A percentile compares a stretch with the other conserved stretches of the same genome.
Evolutionary conservation across 331 rosid species (phyloP).

Genomic region (Malus hybrid): DNA sequence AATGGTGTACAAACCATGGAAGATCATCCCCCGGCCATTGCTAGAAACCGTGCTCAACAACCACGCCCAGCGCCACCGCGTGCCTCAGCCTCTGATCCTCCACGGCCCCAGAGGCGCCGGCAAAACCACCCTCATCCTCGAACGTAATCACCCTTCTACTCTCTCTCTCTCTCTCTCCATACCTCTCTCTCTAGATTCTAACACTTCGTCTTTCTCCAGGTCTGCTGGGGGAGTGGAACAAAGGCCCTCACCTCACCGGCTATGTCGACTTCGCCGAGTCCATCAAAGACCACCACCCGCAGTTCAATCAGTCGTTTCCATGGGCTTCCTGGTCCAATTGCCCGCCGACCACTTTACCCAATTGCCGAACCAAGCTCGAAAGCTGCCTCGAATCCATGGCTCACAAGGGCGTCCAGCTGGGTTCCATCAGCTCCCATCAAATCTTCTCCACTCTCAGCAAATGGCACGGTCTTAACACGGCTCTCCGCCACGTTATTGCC

Average conservation of each 20-base stretch:
- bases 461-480: slow-evolving; percentile 55
- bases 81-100: slow-evolving; percentile 71
- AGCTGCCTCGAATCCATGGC: slow-evolving; percentile 78
- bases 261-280: slow-evolving; percentile 79
- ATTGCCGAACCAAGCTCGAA: slow-evolving; percentile 56
- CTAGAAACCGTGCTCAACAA: slow-evolving; percentile 82
- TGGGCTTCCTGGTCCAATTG: slow-evolving; percentile 84
- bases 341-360: slow-evolving; percentile 47
- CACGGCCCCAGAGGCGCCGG: slow-evolving; percentile 97
- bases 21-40: slow-evolving; percentile 70
- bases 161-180: neutral
- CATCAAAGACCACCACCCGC: slow-evolving; percentile 48
- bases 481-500: slow-evolving; percentile 43
- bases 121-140: slow-evolving; percentile 80
- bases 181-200: neutral
- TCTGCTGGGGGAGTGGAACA: slow-evolving; percentile 72
- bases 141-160: slow-evolving; percentile 33
- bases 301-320: slow-evolving; percentile 38
- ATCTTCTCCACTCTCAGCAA: slow-evolving; percentile 55
- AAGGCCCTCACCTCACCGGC: slow-evolving; percentile 75
- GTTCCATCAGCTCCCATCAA: slow-evolving; percentile 65
- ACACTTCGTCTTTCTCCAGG: slow-evolving; percentile 27
- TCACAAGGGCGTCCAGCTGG: slow-evolving; percentile 51
- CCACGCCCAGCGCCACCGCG: slow-evolving; percentile 88
- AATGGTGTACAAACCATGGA: slow-evolving; percentile 79